Evolutionary conservation across 2,329 filamentous ascomycete genomes (phyloP), one percentile per base, ranked within the genome.

Genomic region (Diaporthe sp.): DNA sequence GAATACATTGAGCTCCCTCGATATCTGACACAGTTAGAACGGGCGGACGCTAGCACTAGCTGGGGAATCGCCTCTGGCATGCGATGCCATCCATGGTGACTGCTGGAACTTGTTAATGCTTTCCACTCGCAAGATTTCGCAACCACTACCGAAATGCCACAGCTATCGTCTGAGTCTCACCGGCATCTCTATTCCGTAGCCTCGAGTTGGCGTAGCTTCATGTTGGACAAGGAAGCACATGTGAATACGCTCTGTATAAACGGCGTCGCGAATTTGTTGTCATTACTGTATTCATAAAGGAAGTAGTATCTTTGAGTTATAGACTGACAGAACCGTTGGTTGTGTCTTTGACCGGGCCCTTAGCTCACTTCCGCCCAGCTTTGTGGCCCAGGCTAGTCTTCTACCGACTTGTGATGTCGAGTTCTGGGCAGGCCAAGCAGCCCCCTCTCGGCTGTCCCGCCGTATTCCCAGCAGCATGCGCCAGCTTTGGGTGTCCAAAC

Each of bases 11-110:
- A 51, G 44, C 62, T 51, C 62, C 28, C 28, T 49, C 49, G 42
- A 51, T n/a, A 49, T 51, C 62, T 12, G 42, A 31, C 42, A 65
- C 59, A 31, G 31, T 37, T 39, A 39, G 31, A 44, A 22, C 44
- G n/a, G 62, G 22, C 22, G 28, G 44, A 31, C 62, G 44, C 62
- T 67, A 67, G 61, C n/a, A 31, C 61, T 67, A 51, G 44, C 31
- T 15, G 42, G 44, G 28, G 42, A 12, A 49, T 34, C 17, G 61
- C 28, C 17, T 31, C 17, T 67, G 8, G 7, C 6, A 37, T 67
- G 62, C 19, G 28, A 51, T 37, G 31, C 15, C 12, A n/a, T 51
- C 8, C 13, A 28, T 28, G n/a, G 12, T 44, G 1, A 19, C 12
- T 28, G n/a, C 37, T 42, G 37, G 15, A 25, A 42, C 2, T 28